Evolutionary conservation across 306 rosid genomes (phyloP).

Genomic region (Herpetospermum pedunculosum): DNA sequence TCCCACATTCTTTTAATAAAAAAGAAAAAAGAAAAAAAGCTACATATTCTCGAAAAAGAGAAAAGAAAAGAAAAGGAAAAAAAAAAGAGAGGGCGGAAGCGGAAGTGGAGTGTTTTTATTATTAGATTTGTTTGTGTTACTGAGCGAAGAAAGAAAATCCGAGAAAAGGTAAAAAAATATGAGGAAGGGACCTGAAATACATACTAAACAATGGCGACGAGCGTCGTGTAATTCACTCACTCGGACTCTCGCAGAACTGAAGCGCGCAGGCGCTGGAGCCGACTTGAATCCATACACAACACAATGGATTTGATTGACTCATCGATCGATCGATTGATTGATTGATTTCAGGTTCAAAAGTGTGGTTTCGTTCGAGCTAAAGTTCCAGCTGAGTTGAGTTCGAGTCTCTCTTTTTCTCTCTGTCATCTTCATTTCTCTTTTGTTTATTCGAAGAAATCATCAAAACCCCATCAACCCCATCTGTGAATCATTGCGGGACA

Average conservation of each 20-base stretch:
- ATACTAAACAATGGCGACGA: background rate
- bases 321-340: background rate
- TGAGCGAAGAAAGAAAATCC: background rate
- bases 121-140: background rate
- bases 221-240: background rate
- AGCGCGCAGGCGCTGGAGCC: background rate
- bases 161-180: background rate
- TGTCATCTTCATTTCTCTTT: background rate
- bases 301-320: background rate
- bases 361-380: background rate
- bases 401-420: background rate
- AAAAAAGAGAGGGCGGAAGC: too few species aligned
- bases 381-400: background rate
- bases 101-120: background rate
- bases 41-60: too few species aligned
- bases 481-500: slow-evolving; percentile 3
- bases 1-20: too few species aligned
- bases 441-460: slow-evolving; percentile 7
- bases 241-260: background rate
- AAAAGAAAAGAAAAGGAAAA: too few species aligned
- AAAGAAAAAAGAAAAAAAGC: too few species aligned
- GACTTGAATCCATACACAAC: background rate
- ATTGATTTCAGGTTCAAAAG: background rate
- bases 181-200: background rate
- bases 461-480: background rate